These are phyloP conservation scores for Rosa rugosa DNA, from an alignment of 306 rosid species.

Conservation along the genomic window DNA sequence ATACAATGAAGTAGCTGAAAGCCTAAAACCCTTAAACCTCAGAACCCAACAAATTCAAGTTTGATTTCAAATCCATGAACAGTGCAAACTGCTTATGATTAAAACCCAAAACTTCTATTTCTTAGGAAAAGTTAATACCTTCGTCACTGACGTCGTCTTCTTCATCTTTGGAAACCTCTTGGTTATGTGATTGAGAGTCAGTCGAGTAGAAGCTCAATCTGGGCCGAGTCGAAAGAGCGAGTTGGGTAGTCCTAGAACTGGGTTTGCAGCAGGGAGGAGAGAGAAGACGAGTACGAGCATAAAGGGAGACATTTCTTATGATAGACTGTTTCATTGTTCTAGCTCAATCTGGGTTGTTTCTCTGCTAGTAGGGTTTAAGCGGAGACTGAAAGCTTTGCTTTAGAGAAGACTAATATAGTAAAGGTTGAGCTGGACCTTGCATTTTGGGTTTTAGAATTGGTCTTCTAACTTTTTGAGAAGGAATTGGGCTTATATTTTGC, in stretches of 20 bases:
- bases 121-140: conserved; percentile 22
- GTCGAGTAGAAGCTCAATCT: conserved; percentile 52
- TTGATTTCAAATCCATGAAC: not conserved
- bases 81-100: not conserved
- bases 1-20: not conserved
- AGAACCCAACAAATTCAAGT: not conserved
- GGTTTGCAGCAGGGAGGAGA: conserved; percentile 15
- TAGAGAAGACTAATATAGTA: not conserved
- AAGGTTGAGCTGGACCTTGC: not conserved
- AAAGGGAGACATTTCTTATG: conserved; percentile 40
- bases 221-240: conserved; percentile 28
- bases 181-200: not conserved
- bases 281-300: conserved; percentile 38
- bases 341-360: not conserved
- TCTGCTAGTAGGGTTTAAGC: conserved; percentile 6
- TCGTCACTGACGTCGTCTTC: conserved; percentile 21
- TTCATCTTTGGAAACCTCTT: conserved; percentile 15
- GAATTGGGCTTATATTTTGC: not conserved
- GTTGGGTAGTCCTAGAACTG: conserved; percentile 6
- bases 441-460: not conserved
- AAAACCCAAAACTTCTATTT: not conserved
- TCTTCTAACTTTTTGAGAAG: not conserved
- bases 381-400: not conserved
- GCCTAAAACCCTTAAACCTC: not conserved
- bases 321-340: conserved; percentile 38